Evolutionary conservation across 768 basidiomycete genomes (phyloP).

Genomic region (Auricularia sp.): DNA sequence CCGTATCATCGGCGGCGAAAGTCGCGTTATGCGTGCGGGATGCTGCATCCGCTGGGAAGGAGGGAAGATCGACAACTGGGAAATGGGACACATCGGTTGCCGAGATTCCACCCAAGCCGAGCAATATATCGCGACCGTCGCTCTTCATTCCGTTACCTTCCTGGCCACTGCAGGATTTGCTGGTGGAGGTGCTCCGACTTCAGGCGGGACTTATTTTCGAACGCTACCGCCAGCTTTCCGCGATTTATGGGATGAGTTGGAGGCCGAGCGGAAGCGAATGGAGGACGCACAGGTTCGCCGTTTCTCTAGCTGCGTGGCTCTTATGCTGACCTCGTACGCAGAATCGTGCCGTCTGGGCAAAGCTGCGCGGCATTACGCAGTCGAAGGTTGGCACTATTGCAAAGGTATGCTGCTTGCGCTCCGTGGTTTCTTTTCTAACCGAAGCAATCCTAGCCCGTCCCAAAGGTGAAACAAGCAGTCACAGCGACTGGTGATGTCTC

Average conservation of each 20-base stretch:
- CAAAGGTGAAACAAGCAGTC: neutral
- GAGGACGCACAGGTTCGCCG: slow-evolving; percentile 33
- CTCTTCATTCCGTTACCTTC: slow-evolving; percentile 69
- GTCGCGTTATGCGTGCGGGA: slow-evolving; percentile 63
- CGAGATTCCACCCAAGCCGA: slow-evolving; percentile 69
- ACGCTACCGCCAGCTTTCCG: slow-evolving; percentile 75
- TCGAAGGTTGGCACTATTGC: slow-evolving; percentile 37
- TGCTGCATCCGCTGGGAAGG: slow-evolving; percentile 68
- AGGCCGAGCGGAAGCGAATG: slow-evolving; percentile 43
- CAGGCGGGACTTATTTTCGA: slow-evolving; percentile 51
- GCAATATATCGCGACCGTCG: slow-evolving; percentile 80
- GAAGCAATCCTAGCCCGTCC: neutral
- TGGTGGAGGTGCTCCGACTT: slow-evolving; percentile 32
- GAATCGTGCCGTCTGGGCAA: slow-evolving; percentile 65
- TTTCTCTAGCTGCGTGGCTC: neutral
- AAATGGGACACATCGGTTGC: slow-evolving; percentile 82
- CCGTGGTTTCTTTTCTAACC: slow-evolving; percentile 1
- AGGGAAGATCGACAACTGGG: slow-evolving; percentile 51
- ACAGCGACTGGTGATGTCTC: neutral
- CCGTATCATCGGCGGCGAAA: slow-evolving; percentile 50
- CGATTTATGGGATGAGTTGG: slow-evolving; percentile 89
- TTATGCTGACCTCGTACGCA: slow-evolving; percentile 11
- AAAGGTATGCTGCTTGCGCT: slow-evolving; percentile 28
- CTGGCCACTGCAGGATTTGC: slow-evolving; percentile 52
- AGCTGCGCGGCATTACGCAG: slow-evolving; percentile 51